A percentile compares a stretch with the other conserved stretches of the same genome.
phyloP scores from a whole-genome alignment of 495 filamentous ascomycete species.

The Trypethelium eluteriae region DNA sequence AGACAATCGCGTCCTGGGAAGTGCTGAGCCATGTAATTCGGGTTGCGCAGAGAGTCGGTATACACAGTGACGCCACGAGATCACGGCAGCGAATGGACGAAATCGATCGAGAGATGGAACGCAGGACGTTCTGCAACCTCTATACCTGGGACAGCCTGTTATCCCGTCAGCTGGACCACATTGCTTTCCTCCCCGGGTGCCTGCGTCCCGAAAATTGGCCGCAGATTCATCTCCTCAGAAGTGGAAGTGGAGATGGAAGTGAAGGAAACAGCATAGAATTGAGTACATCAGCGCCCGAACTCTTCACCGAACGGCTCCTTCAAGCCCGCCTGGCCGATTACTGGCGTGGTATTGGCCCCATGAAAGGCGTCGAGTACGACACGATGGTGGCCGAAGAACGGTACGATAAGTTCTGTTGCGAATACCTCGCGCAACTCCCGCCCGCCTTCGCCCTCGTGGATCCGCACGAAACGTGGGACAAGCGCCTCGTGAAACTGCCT shows the following conservation, averaged over 20 bases:
- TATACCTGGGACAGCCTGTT: conserved; percentile 29
- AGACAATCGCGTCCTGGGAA: conserved; percentile 8
- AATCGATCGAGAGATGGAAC: conserved; percentile 27
- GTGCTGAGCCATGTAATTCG: not conserved
- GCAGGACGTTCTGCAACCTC: conserved; percentile 29
- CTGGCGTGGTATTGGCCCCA: conserved; percentile 20
- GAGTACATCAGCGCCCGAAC: conserved; percentile 6
- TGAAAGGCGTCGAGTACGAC: conserved; percentile 18
- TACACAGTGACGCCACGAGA: not conserved
- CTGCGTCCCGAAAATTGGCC: not conserved
- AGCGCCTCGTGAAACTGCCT: conserved; percentile 20
- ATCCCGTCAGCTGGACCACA: conserved; percentile 17
- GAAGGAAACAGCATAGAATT: not conserved
- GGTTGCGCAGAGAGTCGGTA: conserved; percentile 11
- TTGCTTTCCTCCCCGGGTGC: not conserved
- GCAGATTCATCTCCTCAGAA: not conserved
- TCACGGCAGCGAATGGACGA: not conserved
- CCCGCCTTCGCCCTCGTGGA: conserved; percentile 22
- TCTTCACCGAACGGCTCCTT: conserved; percentile 28
- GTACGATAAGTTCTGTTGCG: conserved; percentile 27
- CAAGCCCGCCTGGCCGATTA: conserved; percentile 26
- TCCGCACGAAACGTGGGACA: conserved; percentile 28
- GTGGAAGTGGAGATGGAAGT: not conserved
- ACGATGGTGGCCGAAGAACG: conserved; percentile 20
- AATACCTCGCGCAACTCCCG: conserved; percentile 25